A percentile compares a stretch with the other conserved stretches of the same genome.
phyloP scores from a whole-genome alignment of 805 yeast species.

The Candida nitratophila region DNA sequence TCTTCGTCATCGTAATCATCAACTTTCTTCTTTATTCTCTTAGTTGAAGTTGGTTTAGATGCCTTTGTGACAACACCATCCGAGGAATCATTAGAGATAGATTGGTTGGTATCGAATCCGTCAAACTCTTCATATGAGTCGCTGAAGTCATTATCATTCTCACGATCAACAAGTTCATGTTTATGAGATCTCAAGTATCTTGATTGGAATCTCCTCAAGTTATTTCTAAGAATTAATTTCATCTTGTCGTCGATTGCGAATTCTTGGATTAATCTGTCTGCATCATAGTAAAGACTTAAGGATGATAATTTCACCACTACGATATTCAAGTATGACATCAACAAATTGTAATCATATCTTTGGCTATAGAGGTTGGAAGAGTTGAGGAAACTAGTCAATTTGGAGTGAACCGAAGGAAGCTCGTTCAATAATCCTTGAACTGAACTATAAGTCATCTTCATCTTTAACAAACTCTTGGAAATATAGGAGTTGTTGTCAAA shows the following conservation, averaged over 20 bases:
- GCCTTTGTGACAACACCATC: no score
- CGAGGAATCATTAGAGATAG: background rate
- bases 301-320: constrained; percentile 15
- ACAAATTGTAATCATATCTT: constrained; percentile 12
- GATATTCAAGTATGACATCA: constrained; percentile 14
- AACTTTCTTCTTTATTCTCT: background rate
- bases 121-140: background rate
- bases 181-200: constrained; percentile 12
- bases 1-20: constrained; percentile 21
- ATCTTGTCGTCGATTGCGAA: constrained; percentile 17
- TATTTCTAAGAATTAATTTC: constrained; percentile 10
- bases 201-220: constrained; percentile 10
- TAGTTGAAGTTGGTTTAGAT: background rate
- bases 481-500: background rate
- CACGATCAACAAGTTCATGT: background rate
- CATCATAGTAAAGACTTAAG: constrained; percentile 17
- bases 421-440: background rate
- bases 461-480: background rate
- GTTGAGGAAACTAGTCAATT: background rate
- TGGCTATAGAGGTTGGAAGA: background rate
- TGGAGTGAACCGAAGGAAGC: background rate
- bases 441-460: background rate
- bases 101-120: background rate
- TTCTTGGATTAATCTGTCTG: constrained; percentile 19
- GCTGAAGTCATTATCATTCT: constrained; percentile 10